Evolutionary conservation across 2,329 filamentous ascomycete genomes (phyloP).

Genomic region (Thielaviopsis punctulata): DNA sequence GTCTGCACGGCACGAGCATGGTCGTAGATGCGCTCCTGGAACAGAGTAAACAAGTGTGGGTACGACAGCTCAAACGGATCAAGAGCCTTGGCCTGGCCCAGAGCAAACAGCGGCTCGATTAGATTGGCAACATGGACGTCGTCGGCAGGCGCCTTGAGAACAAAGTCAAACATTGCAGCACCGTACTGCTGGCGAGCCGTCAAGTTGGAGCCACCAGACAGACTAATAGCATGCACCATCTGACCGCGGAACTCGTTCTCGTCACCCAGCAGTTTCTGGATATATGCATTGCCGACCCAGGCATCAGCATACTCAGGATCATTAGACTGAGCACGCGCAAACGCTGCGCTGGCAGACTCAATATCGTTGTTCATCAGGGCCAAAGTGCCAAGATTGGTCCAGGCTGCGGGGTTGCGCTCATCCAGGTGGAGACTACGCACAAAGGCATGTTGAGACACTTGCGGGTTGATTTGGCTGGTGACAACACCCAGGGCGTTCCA

Average conservation of each 20-base stretch:
- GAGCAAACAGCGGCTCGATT: slow-evolving; percentile 74
- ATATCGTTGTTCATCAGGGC: slow-evolving; percentile 72
- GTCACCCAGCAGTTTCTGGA: slow-evolving; percentile 64
- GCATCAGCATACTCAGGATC: slow-evolving; percentile 88
- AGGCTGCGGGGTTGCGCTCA: slow-evolving; percentile 66
- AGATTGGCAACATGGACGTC: slow-evolving; percentile 40
- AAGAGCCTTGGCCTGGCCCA: slow-evolving; percentile 63
- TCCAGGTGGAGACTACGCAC: slow-evolving; percentile 85
- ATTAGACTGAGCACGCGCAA: slow-evolving; percentile 78
- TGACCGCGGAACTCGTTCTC: slow-evolving; percentile 61
- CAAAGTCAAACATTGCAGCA: slow-evolving; percentile 64
- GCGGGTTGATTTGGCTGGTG: slow-evolving; percentile 69
- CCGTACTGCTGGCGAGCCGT: slow-evolving; percentile 66
- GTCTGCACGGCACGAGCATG: slow-evolving; percentile 42
- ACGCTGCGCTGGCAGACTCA: slow-evolving; percentile 75
- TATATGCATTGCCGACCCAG: slow-evolving; percentile 82
- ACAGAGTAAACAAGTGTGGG: slow-evolving; percentile 61
- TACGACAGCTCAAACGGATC: slow-evolving; percentile 53
- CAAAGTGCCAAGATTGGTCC: slow-evolving; percentile 80
- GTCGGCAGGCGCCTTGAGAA: slow-evolving; percentile 38
- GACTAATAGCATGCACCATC: slow-evolving; percentile 88
- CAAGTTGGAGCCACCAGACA: slow-evolving; percentile 59
- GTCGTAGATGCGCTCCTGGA: slow-evolving; percentile 66
- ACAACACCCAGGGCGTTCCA: slow-evolving; percentile 93
- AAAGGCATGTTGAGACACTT: slow-evolving; percentile 84